phyloP scores from a whole-genome alignment of 2,329 filamentous ascomycete genomes.

The Graphium sp. region DNA sequence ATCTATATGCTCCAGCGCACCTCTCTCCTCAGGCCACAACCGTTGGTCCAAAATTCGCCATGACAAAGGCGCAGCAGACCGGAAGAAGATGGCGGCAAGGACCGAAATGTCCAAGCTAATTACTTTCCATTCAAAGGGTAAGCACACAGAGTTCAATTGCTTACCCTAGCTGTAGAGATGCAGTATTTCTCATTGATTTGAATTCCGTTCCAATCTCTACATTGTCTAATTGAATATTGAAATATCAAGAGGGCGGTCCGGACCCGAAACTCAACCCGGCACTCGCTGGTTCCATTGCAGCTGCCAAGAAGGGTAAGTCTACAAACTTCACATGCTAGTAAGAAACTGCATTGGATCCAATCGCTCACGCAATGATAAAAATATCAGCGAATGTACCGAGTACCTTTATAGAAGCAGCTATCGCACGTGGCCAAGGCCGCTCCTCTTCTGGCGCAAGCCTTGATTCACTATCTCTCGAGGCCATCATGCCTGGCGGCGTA shows the following conservation, averaged over 20 bases:
- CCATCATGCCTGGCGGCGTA: constrained; percentile 59
- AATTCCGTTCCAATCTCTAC: too few relatives aligned
- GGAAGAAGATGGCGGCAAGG: constrained; percentile 58
- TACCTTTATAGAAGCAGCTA: constrained; percentile 64
- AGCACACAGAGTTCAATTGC: too few relatives aligned
- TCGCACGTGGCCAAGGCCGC: constrained; percentile 76
- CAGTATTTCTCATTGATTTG: too few relatives aligned
- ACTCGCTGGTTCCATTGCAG: constrained; percentile 53
- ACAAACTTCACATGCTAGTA: constrained; percentile 5
- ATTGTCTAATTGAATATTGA: too few relatives aligned
- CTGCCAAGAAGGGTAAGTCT: constrained; percentile 57
- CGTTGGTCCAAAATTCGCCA: constrained; percentile 96
- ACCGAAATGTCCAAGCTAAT: constrained; percentile 55
- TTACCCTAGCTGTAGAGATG: too few relatives aligned
- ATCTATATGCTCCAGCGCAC: too few relatives aligned
- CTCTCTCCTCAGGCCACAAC: constrained; percentile 60
- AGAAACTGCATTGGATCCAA: constrained; percentile 4
- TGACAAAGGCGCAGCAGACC: constrained; percentile 78
- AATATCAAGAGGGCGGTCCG: constrained; percentile 5
- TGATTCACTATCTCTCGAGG: constrained; percentile 66
- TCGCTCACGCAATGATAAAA: constrained; percentile 7
- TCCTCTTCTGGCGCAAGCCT: constrained; percentile 58
- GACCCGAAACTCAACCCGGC: constrained; percentile 54
- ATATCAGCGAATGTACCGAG: constrained; percentile 62
- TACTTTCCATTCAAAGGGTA: constrained; percentile 58